These are phyloP conservation scores for Mycena albidolilacea DNA, from an alignment of 768 basidiomycete genomes.

Conservation along the genomic window DNA sequence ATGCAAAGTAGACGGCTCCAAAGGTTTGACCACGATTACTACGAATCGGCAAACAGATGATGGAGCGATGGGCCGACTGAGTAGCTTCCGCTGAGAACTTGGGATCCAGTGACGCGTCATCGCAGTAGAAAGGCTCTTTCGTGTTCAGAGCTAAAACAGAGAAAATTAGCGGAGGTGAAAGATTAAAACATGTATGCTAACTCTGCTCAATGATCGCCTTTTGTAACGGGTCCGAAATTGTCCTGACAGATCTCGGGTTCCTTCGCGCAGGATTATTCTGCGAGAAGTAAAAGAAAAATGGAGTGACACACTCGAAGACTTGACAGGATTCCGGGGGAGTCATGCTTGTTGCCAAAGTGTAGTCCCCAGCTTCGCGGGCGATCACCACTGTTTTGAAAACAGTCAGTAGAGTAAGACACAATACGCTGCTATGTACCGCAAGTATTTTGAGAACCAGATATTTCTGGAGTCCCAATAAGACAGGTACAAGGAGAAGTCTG, in stretches of 20 bases:
- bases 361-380: constrained; percentile 78
- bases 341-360: constrained; percentile 79
- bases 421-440: constrained; percentile 55
- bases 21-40: constrained; percentile 84
- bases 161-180: constrained; percentile 8
- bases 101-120: constrained; percentile 75
- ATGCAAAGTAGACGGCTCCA: constrained; percentile 77
- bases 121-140: constrained; percentile 72
- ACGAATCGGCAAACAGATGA: constrained; percentile 80
- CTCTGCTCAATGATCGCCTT: constrained; percentile 79
- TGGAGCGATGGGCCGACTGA: constrained; percentile 71
- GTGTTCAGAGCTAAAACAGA: constrained; percentile 69
- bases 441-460: constrained; percentile 76
- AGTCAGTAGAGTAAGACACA: background rate
- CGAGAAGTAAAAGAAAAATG: background rate
- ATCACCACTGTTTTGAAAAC: constrained; percentile 65
- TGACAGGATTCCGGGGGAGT: constrained; percentile 70
- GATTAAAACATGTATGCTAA: constrained; percentile 47
- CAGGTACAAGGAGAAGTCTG: background rate
- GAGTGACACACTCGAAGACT: constrained; percentile 73
- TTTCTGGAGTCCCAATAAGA: constrained; percentile 57
- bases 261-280: constrained; percentile 49
- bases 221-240: constrained; percentile 73
- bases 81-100: constrained; percentile 79
- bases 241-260: constrained; percentile 72